Conservation (phyloP, 805 yeast species). For the Schizosaccharomyces cryophilus region DNA sequence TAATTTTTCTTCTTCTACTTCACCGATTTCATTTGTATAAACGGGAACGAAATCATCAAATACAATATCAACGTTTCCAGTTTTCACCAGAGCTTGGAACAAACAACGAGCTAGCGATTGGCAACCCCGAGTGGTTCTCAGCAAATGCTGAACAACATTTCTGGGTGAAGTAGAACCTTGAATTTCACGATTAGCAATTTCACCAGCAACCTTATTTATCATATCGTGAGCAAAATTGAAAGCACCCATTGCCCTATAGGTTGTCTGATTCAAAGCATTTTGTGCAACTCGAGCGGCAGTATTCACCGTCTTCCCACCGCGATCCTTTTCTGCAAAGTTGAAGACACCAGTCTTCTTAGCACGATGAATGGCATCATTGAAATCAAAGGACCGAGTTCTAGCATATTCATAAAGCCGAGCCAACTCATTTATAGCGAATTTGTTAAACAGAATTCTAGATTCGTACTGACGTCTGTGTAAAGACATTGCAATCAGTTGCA, state of each 20-base stretch:
- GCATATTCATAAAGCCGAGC: conserved; percentile 9
- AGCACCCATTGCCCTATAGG: conserved; percentile 4
- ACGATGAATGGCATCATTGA: not conserved
- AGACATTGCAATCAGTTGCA: conserved; percentile 17
- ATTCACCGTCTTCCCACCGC: conserved; percentile 11
- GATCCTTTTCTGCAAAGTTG: conserved; percentile 18
- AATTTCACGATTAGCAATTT: not conserved
- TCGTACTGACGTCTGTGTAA: conserved; percentile 19
- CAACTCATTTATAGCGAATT: conserved; percentile 13
- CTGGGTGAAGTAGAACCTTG: not conserved
- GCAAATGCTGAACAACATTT: conserved; percentile 1
- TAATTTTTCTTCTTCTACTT: not conserved
- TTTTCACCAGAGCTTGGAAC: conserved; percentile 10
- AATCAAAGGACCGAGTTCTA: not conserved
- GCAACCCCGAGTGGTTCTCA: not conserved
- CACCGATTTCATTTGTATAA: conserved; percentile 15
- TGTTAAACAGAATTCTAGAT: conserved; percentile 15
- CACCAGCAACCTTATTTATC: conserved; percentile 6
- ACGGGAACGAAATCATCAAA: conserved; percentile 16
- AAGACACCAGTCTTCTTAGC: conserved; percentile 8
- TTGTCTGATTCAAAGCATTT: conserved; percentile 2
- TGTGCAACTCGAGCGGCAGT: conserved; percentile 5
- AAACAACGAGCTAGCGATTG: conserved; percentile 2
- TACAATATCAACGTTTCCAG: conserved; percentile 13
- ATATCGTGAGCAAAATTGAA: conserved; percentile 5